Base-by-base conservation (phyloP, 164 flowering plant species). In the Liriodendron chinense region DNA sequence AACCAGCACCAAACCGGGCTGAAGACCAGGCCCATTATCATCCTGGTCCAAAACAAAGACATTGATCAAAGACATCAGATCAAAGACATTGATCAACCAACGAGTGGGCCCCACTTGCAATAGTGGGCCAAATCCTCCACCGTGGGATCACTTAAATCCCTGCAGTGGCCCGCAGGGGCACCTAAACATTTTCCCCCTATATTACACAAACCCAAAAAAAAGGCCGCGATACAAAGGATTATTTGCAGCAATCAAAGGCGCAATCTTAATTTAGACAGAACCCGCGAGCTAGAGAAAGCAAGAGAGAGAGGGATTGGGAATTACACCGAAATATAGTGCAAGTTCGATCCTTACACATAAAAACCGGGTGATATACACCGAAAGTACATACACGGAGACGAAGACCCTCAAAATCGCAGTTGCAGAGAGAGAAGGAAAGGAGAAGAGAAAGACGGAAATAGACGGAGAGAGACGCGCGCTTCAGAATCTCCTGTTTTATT, bases 161-260 rank as follows among this genome's bases (percentile, higher is more conserved):
- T 61, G 0, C 21, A 61, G 23, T n/a, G 1, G 1, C 64, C 23
- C 23, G 2, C 64, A 61, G 7, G 64, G 22, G 22, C 20, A n/a
- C 23, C 64, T 6, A 61, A 61, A 7, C 64, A 61, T 0, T n/a
- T 61, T n/a, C 1, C 64, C 20, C n/a, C 6, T 9, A 13, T 0
- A 0, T 18, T n/a, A 9, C 8, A 61, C 23, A 7, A 16, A 18
- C 9, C 23, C 21, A 2, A 59, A n/a, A 61, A n/a, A 4, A n/a
- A n/a, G 21, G 9, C 21, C 64, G 9, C 9, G 1, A 2, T 20
- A n/a, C 64, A n/a, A 61, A 24, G 66, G 66, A 67, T 77, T 43
- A 22, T 53, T 70, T 63, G 79, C 81, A 73, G 79, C 78, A 71
- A 70, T 81, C 84, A 77, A 81, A 69, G 63, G 78, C 75, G 69